Percentiles rank a stretch among this genome's conserved stretches.
Evolutionary conservation across 2,329 filamentous ascomycete species (phyloP).

Genomic region (Cryphonectria naterciae): DNA sequence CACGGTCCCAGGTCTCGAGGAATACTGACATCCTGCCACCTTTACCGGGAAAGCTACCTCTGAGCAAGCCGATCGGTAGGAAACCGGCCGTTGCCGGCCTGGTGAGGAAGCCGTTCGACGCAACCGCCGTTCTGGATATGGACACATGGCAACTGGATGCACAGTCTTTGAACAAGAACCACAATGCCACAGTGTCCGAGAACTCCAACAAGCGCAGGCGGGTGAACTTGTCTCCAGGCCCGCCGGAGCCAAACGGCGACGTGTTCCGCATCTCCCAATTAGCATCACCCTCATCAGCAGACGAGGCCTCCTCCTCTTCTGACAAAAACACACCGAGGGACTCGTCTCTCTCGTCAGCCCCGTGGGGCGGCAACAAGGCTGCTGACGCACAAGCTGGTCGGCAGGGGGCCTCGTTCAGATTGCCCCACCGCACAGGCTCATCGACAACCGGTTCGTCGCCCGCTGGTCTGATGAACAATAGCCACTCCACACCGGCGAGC

Average conservation of each 20-base stretch:
- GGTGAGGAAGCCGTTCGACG: neutral
- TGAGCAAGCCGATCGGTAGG: slow-evolving; percentile 45
- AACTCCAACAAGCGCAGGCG: slow-evolving; percentile 28
- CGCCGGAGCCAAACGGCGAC: neutral
- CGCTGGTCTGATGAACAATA: slow-evolving; percentile 9
- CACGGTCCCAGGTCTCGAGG: slow-evolving; percentile 47
- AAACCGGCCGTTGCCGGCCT: slow-evolving; percentile 51
- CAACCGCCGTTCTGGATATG: neutral
- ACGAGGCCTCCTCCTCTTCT: slow-evolving; percentile 14
- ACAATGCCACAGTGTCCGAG: neutral
- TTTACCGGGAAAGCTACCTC: slow-evolving; percentile 50
- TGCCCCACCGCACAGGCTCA: slow-evolving; percentile 24
- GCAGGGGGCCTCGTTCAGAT: slow-evolving; percentile 7
- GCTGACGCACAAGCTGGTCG: neutral
- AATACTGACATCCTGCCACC: slow-evolving; percentile 47
- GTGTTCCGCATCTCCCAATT: slow-evolving; percentile 8
- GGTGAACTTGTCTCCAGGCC: slow-evolving; percentile 19
- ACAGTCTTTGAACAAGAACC: neutral
- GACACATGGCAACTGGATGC: neutral
- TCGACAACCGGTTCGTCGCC: slow-evolving; percentile 25
- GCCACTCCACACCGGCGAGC: slow-evolving; percentile 16
- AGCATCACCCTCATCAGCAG: neutral
- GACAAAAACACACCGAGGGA: slow-evolving; percentile 11
- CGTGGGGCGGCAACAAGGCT: neutral
- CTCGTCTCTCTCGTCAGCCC: slow-evolving; percentile 16